Conservation (phyloP, 805 yeast genomes). For the Kodamaea kaohsiungensis region DNA sequence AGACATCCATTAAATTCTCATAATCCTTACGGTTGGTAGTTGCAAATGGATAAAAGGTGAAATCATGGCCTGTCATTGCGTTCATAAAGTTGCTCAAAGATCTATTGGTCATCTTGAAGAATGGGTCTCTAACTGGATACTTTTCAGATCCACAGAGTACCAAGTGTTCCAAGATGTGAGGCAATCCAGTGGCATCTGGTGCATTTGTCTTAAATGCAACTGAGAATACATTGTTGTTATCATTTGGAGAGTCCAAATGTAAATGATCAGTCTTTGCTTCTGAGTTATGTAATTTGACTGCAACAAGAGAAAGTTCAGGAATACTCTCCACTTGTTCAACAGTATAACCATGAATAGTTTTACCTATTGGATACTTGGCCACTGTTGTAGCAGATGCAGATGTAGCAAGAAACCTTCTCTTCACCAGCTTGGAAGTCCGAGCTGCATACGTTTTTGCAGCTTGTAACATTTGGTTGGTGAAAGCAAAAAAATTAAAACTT, state of each 20-base stretch:
- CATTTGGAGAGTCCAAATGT: slow-evolving; percentile 73
- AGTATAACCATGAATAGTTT: slow-evolving; percentile 63
- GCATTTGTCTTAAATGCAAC: slow-evolving; percentile 93
- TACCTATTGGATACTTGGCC: slow-evolving; percentile 62
- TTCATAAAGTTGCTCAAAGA: slow-evolving; percentile 97
- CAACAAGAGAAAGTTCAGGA: slow-evolving; percentile 80
- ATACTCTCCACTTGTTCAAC: slow-evolving; percentile 65
- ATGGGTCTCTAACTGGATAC: slow-evolving; percentile 95
- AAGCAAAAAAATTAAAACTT: slow-evolving; percentile 2
- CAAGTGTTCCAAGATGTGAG: slow-evolving; percentile 95
- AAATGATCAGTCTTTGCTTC: slow-evolving; percentile 77
- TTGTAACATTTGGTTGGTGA: slow-evolving; percentile 6
- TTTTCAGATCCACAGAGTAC: slow-evolving; percentile 91
- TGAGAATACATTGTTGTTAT: slow-evolving; percentile 83
- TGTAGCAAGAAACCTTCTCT: slow-evolving; percentile 9
- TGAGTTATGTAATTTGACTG: slow-evolving; percentile 68
- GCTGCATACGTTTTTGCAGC: slow-evolving; percentile 1
- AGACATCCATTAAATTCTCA: slow-evolving; percentile 80
- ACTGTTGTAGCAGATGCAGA: neutral
- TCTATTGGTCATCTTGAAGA: slow-evolving; percentile 93
- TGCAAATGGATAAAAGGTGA: slow-evolving; percentile 93
- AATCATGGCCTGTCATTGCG: slow-evolving; percentile 98
- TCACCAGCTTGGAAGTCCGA: neutral
- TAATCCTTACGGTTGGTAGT: slow-evolving; percentile 86
- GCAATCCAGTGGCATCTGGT: slow-evolving; percentile 92